Evolutionary conservation across 352 stramenopile species (phyloP).

Genomic region (Phytophthora sp.): DNA sequence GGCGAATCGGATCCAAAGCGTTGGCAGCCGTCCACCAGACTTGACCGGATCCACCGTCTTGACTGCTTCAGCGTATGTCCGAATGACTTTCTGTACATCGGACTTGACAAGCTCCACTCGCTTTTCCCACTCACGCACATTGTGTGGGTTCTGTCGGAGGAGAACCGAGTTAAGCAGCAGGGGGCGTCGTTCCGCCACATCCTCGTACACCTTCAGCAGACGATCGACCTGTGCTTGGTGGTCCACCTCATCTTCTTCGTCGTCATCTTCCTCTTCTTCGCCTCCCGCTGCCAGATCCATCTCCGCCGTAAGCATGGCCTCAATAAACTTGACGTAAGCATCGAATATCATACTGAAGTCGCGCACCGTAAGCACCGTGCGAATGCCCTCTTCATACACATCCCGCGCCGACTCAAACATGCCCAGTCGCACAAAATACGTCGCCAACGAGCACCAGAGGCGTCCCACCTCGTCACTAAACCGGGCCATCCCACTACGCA

Average conservation of each 20-base stretch:
- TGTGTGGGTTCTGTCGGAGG: conserved; percentile 98
- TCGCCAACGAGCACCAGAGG: conserved; percentile 97
- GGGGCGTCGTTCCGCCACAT: conserved; percentile 95
- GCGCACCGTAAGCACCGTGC: conserved; percentile 79
- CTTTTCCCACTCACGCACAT: conserved; percentile 98
- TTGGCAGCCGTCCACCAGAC: conserved; percentile 86
- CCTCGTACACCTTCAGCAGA: conserved; percentile 86
- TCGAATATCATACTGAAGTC: conserved; percentile 99
- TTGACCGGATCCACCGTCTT: conserved; percentile 91
- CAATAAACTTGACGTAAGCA: conserved; percentile 98
- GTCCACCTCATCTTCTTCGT: conserved; percentile 64
- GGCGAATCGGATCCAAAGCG: conserved; percentile 95
- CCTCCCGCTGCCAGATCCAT: conserved; percentile 84
- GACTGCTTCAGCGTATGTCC: conserved; percentile 90
- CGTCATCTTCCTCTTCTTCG: conserved; percentile 70
- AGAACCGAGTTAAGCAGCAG: conserved; percentile 96
- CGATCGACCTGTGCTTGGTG: conserved; percentile 79
- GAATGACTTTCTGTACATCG: conserved; percentile 71
- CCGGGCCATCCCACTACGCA: conserved; percentile 92
- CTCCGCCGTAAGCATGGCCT: conserved; percentile 96
- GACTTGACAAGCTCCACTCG: conserved; percentile 87
- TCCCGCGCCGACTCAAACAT: conserved; percentile 97
- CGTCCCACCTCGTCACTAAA: conserved; percentile 97
- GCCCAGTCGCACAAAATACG: conserved; percentile 97
- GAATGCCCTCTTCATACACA: conserved; percentile 95